Percentiles rank a stretch among this genome's conserved stretches.
phyloP scores from a whole-genome alignment of 1,284 basidiomycete genomes.

The Phellopilus nigrolimitatus region DNA sequence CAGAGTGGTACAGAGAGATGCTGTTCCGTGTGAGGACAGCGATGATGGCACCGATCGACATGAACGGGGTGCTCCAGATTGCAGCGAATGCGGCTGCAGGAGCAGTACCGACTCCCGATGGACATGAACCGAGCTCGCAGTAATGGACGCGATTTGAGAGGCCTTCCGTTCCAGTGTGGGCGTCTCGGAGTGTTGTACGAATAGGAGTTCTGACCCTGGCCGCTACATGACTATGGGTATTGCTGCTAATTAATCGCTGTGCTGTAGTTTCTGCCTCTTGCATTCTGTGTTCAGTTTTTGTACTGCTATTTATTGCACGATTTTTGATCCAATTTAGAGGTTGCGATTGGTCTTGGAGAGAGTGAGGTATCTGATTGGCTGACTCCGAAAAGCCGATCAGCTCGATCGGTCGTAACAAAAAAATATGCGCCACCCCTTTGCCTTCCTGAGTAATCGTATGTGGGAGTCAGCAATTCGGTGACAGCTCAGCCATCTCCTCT shows the following conservation, averaged over 20 bases:
- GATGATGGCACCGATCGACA: conserved; percentile 46
- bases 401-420: not conserved
- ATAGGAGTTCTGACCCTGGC: not conserved
- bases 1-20: conserved; percentile 83
- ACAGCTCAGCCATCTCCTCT: not conserved
- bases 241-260: not conserved
- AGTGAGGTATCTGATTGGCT: not conserved
- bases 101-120: conserved; percentile 23
- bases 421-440: not conserved
- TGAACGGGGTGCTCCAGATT: conserved; percentile 19
- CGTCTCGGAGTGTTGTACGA: not conserved
- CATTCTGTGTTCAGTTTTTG: not conserved
- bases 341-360: conserved; percentile 2
- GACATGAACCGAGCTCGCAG: conserved; percentile 26
- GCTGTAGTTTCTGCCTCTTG: conserved; percentile 1
- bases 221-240: not conserved
- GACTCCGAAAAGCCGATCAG: conserved; percentile 16
- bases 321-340: not conserved
- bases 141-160: not conserved
- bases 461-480: not conserved
- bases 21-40: conserved; percentile 63
- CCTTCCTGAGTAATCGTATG: conserved; percentile 11
- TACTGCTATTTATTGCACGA: conserved; percentile 3
- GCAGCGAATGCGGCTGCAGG: conserved; percentile 30
- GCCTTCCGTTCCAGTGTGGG: too few relatives aligned